Evolutionary conservation across 2,329 filamentous ascomycete genomes (phyloP).

Genomic region (Phialocephala subalpina): DNA sequence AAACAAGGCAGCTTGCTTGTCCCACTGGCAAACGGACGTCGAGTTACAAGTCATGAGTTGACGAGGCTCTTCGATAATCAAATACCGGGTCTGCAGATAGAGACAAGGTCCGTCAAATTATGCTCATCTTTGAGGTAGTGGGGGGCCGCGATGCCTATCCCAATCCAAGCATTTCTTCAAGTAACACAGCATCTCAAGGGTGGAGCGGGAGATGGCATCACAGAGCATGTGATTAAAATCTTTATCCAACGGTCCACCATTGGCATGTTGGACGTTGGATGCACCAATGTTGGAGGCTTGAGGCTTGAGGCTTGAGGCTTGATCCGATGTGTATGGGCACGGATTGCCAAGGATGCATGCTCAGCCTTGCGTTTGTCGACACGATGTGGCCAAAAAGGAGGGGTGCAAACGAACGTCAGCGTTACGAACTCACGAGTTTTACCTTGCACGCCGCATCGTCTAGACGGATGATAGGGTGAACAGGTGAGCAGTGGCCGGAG

Average conservation of each 20-base stretch:
- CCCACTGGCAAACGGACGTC: not conserved
- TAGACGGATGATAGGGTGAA: not conserved
- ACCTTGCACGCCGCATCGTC: not conserved
- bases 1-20: conserved; percentile 1
- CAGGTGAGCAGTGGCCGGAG: not conserved
- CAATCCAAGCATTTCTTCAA: not conserved
- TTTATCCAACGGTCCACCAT: not conserved
- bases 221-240: not conserved
- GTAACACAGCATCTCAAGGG: not conserved
- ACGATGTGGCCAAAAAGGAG: conserved; percentile 10
- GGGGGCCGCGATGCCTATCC: not conserved
- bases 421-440: conserved; percentile 13
- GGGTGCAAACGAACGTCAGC: conserved; percentile 9
- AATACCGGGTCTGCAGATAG: not conserved
- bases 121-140: conserved; percentile 11
- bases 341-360: not conserved
- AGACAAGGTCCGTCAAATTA: not conserved
- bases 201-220: conserved; percentile 4
- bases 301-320: not conserved
- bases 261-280: not conserved
- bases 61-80: not conserved
- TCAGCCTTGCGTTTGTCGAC: conserved; percentile 12
- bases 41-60: not conserved
- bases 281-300: conserved; percentile 3
- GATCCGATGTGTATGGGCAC: not conserved